Conservation (phyloP, 2,329 filamentous ascomycete genomes). For the Knoxdaviesia capensis region DNA sequence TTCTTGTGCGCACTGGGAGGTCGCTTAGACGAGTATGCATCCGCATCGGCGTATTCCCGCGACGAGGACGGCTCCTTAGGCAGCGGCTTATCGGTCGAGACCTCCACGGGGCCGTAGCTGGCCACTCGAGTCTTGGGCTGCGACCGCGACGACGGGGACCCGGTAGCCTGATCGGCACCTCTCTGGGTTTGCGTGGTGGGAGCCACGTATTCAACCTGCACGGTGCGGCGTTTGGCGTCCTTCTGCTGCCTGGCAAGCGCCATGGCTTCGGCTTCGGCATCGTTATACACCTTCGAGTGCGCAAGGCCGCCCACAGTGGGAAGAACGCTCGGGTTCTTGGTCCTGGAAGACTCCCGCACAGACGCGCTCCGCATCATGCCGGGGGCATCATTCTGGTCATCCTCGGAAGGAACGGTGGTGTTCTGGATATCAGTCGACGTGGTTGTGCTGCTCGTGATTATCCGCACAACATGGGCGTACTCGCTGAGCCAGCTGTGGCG, state of each 20-base stretch:
- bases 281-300: conserved; percentile 56
- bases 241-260: conserved; percentile 43
- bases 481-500: conserved; percentile 96
- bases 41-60: conserved; percentile 1
- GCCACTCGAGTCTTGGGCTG: conserved; percentile 23
- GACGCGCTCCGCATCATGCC: conserved; percentile 70
- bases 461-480: conserved; percentile 87
- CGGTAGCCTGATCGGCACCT: conserved; percentile 21
- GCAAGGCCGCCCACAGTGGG: conserved; percentile 40
- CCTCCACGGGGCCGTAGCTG: conserved; percentile 29
- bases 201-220: conserved; percentile 94
- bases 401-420: conserved; percentile 43
- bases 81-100: conserved; percentile 32
- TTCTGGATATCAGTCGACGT: conserved; percentile 71
- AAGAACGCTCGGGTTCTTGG: conserved; percentile 27
- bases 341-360: conserved; percentile 68
- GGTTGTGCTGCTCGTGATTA: conserved; percentile 91
- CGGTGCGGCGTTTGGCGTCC: conserved; percentile 80
- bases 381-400: conserved; percentile 30
- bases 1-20: too few species aligned
- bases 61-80: conserved; percentile 27
- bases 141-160: neutral
- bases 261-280: conserved; percentile 37
- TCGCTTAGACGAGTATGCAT: neutral
- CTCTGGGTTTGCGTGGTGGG: conserved; percentile 72